Base-by-base conservation (phyloP, 129 eudicot genomes). In the Mikania micrantha region DNA sequence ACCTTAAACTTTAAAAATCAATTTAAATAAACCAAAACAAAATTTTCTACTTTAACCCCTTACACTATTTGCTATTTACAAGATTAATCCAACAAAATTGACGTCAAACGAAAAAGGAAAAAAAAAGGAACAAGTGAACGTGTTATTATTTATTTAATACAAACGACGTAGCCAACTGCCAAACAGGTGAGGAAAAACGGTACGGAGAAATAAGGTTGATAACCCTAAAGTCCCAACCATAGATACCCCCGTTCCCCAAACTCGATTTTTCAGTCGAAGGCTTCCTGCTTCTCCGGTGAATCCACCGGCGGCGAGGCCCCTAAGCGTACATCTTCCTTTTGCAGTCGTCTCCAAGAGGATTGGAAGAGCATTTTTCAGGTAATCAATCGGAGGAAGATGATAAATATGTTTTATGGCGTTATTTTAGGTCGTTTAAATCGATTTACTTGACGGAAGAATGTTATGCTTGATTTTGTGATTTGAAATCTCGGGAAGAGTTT, bases 311-410 rank as follows among this genome's bases (percentile, higher is more conserved):
- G 34, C 31, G 12, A 31, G 21, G 31, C 10, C 40, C 36, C 16
- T 36, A 29, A 13, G 36, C 71, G 40, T 9, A 25, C 42, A 67
- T 17, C 44, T 49, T 24, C 4, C 59, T 60, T n/a, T 58, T 57
- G 22, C n/a, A 71, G 38, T 15, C 47, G 44, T 32, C 49, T 60
- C 39, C 53, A 41, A 48, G 52, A 66, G 16, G 64, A 57, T 56
- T 70, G 31, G 12, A 13, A 27, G 11, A 52, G 58, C 66, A 64
- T 52, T 53, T 53, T 56, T 56, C 79, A 66, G 79, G 79, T 66
- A 66, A 74, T 66, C 21, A 57, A 74, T 66, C 49, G 41, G 65
- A 36, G 15, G 10, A 73, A 20, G 2, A 35, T 39, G 63, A 17
- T 72, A 17, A 29, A 15, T 8, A 35, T 13, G 3, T 40, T 6